Base-by-base conservation (phyloP, 352 stramenopile genomes). In the Globisporangium radiosum region DNA sequence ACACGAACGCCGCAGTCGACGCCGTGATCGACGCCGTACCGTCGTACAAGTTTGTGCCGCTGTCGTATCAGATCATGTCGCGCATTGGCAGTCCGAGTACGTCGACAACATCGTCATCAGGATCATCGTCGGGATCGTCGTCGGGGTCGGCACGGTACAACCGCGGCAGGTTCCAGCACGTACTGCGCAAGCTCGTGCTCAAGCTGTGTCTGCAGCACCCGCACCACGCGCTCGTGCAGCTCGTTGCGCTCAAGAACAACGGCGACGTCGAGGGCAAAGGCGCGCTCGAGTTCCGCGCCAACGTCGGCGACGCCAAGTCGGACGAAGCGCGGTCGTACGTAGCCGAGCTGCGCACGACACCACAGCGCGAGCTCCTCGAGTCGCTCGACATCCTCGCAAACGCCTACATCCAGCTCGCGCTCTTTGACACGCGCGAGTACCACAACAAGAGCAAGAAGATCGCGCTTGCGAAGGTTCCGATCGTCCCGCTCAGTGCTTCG, bases 1-100 rank as follows among this genome's bases (percentile, higher is more conserved):
- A 78, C 45, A 87, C 96, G 10, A 94, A 97, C 58, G 57, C 75
- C 7, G 72, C 96, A n/a, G 79, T 98, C 25, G 77, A 86, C 45
- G 78, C 89, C 51, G 71, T 98, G 4, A 71, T 91, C 25, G 69
- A 85, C 4, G 62, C 71, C 40, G 92, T 99, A 9, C 87, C 95
- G 39, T 98, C 88, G 13, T 99, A 97, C 81, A 97, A 97, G 64
- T 97, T 99, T 62, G 87, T 99, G 33, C 94, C 96, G 15, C 72
- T 99, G 9, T 97, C 90, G 15, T 99, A 99, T 68, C 97, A 99
- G 77, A 93, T 99, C 25, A 97, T 99, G 56, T 98, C 96, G 25
- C 81, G 97, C 0, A 89, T 99, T 19, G 97, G 88, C 40, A 81
- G 65, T 54, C 17, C 10, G 1, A 60, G 60, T 47, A 56, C 53